Conservation (phyloP, 2,329 filamentous ascomycete species). For the Exophiala viscosa region DNA sequence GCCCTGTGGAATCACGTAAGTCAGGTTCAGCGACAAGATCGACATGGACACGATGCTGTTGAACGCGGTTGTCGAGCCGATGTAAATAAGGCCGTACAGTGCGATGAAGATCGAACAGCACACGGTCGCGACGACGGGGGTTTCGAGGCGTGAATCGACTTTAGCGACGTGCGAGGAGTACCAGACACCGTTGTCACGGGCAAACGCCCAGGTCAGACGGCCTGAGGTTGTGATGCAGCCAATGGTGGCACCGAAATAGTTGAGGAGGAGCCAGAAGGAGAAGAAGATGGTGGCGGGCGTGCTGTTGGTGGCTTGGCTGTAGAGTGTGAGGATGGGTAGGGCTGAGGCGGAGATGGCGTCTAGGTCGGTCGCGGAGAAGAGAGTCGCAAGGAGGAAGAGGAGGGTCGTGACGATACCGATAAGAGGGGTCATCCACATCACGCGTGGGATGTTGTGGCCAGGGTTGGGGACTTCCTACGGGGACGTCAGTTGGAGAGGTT, state of each 20-base stretch:
- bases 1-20: constrained; percentile 37
- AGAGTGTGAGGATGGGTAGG: too few species aligned
- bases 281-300: too few species aligned
- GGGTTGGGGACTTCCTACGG: too few species aligned
- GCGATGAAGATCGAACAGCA: constrained; percentile 34
- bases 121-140: constrained; percentile 38
- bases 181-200: constrained; percentile 48
- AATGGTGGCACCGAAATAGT: too few species aligned
- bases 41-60: constrained; percentile 38
- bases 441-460: too few species aligned
- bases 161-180: constrained; percentile 39
- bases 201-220: constrained; percentile 52
- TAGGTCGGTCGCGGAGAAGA: too few species aligned
- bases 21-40: constrained; percentile 35
- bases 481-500: constrained; percentile 2
- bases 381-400: too few species aligned
- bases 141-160: constrained; percentile 30
- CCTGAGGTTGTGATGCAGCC: constrained; percentile 53
- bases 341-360: too few species aligned
- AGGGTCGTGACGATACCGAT: too few species aligned
- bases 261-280: too few species aligned
- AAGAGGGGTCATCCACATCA: too few species aligned
- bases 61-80: constrained; percentile 37
- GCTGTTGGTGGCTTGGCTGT: too few species aligned
- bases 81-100: constrained; percentile 34